These are phyloP conservation scores for Hypsizygus marmoreus DNA, from an alignment of 768 basidiomycete genomes.

Conservation along the genomic window DNA sequence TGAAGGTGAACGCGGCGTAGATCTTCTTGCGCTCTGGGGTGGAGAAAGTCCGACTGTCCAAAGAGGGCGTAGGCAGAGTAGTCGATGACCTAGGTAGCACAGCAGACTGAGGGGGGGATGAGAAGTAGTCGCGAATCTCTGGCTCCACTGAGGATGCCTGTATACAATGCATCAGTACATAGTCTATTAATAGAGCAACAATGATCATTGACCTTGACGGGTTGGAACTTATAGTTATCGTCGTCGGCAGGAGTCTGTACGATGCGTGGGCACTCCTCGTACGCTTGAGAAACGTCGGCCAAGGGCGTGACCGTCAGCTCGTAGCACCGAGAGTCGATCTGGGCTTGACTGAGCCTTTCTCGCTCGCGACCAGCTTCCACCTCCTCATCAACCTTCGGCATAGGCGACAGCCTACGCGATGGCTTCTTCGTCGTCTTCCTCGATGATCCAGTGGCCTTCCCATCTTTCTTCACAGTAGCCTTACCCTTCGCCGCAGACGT, in stretches of 20 bases:
- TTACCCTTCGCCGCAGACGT: slow-evolving; percentile 33
- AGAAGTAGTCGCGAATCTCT: slow-evolving; percentile 57
- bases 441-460: slow-evolving; percentile 27
- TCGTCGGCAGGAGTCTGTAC: slow-evolving; percentile 35
- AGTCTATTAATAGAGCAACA: slow-evolving; percentile 2
- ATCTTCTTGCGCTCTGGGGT: slow-evolving; percentile 76
- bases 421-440: slow-evolving; percentile 42
- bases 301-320: slow-evolving; percentile 78
- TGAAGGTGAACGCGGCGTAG: slow-evolving; percentile 78
- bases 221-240: slow-evolving; percentile 37
- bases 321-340: slow-evolving; percentile 75
- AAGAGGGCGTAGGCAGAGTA: slow-evolving; percentile 26
- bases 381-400: slow-evolving; percentile 65
- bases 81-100: slow-evolving; percentile 27
- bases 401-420: slow-evolving; percentile 53
- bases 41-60: slow-evolving; percentile 49
- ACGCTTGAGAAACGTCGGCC: slow-evolving; percentile 75
- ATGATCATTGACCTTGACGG: slow-evolving; percentile 48
- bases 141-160: slow-evolving; percentile 61
- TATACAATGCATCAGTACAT: slow-evolving; percentile 12
- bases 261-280: slow-evolving; percentile 44
- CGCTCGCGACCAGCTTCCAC: slow-evolving; percentile 31
- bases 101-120: slow-evolving; percentile 34
- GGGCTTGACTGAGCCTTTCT: slow-evolving; percentile 45
- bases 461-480: slow-evolving; percentile 37